These are phyloP conservation scores for Fusarium annulatum DNA, from an alignment of 2,329 filamentous ascomycete species.

Conservation along the genomic window DNA sequence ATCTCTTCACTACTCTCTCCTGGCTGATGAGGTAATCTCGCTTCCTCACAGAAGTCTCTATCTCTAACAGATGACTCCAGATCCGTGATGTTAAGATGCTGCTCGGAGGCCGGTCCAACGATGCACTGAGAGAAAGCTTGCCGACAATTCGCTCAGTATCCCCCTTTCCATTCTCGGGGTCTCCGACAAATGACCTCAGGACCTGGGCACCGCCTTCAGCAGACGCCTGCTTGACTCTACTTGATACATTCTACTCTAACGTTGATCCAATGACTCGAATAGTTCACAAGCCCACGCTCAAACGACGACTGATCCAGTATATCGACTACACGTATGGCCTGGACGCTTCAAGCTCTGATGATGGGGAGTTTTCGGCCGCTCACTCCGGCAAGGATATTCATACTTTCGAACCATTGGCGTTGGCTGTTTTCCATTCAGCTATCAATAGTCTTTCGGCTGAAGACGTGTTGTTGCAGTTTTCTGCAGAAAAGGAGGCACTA, in stretches of 20 bases:
- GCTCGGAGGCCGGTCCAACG: background rate
- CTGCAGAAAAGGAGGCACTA: background rate
- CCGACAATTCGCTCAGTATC: background rate
- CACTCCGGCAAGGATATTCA: background rate
- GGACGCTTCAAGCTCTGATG: background rate
- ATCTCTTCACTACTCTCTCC: constrained; percentile 6
- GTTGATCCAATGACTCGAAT: background rate
- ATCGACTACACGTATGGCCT: background rate
- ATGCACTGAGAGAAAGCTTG: background rate
- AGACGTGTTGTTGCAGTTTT: background rate
- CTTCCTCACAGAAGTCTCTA: background rate
- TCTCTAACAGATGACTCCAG: background rate
- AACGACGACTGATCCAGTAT: background rate
- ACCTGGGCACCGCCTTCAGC: background rate
- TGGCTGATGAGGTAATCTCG: background rate
- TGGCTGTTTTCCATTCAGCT: background rate
- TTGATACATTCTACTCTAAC: background rate
- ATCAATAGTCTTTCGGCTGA: background rate
- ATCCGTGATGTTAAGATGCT: constrained; percentile 2
- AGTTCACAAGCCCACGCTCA: background rate
- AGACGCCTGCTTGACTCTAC: background rate
- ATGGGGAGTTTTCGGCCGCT: background rate
- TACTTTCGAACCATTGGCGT: background rate
- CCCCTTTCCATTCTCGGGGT: background rate
- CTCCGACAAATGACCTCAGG: background rate